Base-by-base conservation (phyloP, 768 basidiomycete genomes). In the Lentinula detonsa region DNA sequence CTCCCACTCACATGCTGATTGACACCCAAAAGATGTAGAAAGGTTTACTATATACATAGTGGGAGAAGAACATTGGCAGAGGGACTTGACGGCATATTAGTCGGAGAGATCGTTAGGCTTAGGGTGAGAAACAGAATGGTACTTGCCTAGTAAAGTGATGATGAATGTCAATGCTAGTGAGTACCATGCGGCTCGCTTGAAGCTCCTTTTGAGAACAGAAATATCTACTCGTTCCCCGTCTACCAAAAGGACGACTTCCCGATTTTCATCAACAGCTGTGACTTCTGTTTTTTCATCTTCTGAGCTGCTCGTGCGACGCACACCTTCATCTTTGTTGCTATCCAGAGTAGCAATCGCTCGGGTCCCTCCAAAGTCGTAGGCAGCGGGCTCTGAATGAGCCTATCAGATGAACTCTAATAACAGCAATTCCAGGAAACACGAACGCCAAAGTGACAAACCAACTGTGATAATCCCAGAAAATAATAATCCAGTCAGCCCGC, bases 21-120 rank as follows among this genome's bases (percentile, higher is more conserved):
- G 76, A 70, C 13, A 72, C 72, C 77, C 75, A 77, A 61, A 76
- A 77, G 42, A 62, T 66, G 57, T 67, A 76, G 65, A 76, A 78
- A 31, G 63, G 62, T 43, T 69, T 69, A 46, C 70, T 73, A 53
- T 73, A 75, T 9, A 76, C 57, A 54, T 77, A 72, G 55, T 71
- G 69, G 57, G 74, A 73, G 66, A 76, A 76, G 61, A 75, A 73
- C 74, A 74, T 71, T 11, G 75, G 77, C 9, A 78, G 57, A 1
- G 76, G 76, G 1, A 75, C 74, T 60, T 21, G 9, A 50, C 18
- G 18, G 5, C 11, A 45, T 4, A 31, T 28, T 8, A 18, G 23
- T 13, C 11, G 11, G 43, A 59, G 11, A 15, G 1, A 23, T 18
- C 10, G 21, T 3, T 1, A 39, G 37, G 10, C 5, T 28, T 3